phyloP scores from a whole-genome alignment of 805 yeast species.

The Debaryomyces prosopidis region DNA sequence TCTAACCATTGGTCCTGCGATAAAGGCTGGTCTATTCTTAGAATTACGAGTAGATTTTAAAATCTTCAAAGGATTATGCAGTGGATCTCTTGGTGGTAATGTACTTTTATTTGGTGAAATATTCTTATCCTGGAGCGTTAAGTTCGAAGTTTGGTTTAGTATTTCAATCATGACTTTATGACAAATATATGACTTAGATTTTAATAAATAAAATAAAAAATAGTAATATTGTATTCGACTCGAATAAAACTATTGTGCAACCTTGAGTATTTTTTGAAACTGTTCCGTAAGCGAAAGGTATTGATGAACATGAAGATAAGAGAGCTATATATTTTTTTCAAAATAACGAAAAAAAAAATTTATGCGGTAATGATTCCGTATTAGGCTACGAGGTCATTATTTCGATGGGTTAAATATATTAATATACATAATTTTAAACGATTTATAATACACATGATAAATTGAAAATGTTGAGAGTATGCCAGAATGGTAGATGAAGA shows the following conservation, averaged over 20 bases:
- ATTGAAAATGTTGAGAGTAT: constrained; percentile 6
- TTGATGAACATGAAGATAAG: background rate
- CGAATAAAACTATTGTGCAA: no score
- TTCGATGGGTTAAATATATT: background rate
- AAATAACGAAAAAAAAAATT: background rate
- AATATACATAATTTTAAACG: constrained; percentile 12
- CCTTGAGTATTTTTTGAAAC: no score
- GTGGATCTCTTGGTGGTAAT: constrained; percentile 17
- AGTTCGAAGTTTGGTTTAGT: background rate
- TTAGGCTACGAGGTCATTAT: background rate
- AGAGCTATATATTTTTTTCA: background rate
- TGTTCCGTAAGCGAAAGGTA: no score
- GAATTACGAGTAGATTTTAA: constrained; percentile 21
- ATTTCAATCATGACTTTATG: background rate
- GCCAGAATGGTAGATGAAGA: background rate
- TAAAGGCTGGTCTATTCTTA: constrained; percentile 36
- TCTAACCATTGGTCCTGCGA: constrained; percentile 93
- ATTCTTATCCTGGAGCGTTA: background rate
- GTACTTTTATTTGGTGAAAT: constrained; percentile 3
- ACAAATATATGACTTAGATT: constrained; percentile 1
- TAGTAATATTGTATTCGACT: background rate
- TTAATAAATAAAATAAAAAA: background rate
- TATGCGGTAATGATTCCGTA: background rate
- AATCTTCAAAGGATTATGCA: constrained; percentile 35
- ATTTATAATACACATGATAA: constrained; percentile 13